These are phyloP conservation scores for Exophiala sideris DNA, from an alignment of 2,329 filamentous ascomycete genomes.

Conservation along the genomic window DNA sequence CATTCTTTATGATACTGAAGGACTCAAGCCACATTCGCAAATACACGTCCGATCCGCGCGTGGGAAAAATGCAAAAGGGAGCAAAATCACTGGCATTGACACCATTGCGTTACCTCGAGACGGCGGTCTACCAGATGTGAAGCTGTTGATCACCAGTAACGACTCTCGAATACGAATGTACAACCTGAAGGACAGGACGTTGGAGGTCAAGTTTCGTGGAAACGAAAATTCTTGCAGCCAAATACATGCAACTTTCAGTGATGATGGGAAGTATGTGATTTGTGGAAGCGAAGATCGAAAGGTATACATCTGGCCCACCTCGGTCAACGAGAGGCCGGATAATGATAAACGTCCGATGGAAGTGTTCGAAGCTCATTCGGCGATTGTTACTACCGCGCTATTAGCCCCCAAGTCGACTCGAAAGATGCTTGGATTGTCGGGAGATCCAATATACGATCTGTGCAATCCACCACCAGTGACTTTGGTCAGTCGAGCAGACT, in stretches of 20 bases:
- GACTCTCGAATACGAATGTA: slow-evolving; percentile 90
- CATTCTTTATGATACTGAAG: slow-evolving; percentile 89
- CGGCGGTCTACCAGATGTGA: slow-evolving; percentile 64
- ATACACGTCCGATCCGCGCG: slow-evolving; percentile 90
- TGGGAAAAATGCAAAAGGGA: slow-evolving; percentile 91
- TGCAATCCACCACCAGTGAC: slow-evolving; percentile 93
- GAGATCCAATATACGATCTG: slow-evolving; percentile 91
- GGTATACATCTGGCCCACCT: slow-evolving; percentile 85
- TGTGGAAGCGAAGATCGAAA: slow-evolving; percentile 90
- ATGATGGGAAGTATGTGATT: slow-evolving; percentile 80
- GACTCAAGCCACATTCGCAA: slow-evolving; percentile 76
- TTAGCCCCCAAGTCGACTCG: slow-evolving; percentile 78
- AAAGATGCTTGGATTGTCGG: slow-evolving; percentile 72
- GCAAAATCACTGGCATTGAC: slow-evolving; percentile 94
- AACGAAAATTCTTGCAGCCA: slow-evolving; percentile 88
- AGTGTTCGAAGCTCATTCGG: slow-evolving; percentile 83
- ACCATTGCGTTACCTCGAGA: slow-evolving; percentile 61
- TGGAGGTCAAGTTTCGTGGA: slow-evolving; percentile 88
- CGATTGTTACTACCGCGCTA: slow-evolving; percentile 83
- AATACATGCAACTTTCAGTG: slow-evolving; percentile 83
- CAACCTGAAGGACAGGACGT: slow-evolving; percentile 75
- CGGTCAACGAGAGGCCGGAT: slow-evolving; percentile 45
- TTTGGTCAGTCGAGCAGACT: slow-evolving; percentile 70
- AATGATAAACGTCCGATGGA: slow-evolving; percentile 78
- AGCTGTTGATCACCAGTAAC: slow-evolving; percentile 88